A percentile compares a stretch with the other conserved stretches of the same genome.
Evolutionary conservation across 1,139 yeast species (phyloP).

Genomic region (Pichia norvegensis): DNA sequence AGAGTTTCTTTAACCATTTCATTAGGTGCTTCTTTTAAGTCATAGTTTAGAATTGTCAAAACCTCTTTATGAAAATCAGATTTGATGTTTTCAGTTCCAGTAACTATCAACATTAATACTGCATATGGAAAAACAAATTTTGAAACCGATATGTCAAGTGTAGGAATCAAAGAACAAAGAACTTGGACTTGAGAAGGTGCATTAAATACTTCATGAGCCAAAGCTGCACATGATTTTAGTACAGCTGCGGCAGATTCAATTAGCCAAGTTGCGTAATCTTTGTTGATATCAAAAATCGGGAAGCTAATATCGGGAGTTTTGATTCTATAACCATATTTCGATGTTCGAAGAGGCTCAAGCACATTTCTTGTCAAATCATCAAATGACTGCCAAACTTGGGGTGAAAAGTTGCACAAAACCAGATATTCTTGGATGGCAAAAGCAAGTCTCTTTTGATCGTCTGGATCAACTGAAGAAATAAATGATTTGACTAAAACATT

Average conservation of each 20-base stretch:
- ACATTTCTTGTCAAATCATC: slow-evolving; percentile 67
- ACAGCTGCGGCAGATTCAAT: slow-evolving; percentile 51
- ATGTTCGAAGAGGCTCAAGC: slow-evolving; percentile 63
- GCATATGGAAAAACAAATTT: slow-evolving; percentile 75
- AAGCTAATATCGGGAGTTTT: slow-evolving; percentile 22
- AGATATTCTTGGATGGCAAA: slow-evolving; percentile 84
- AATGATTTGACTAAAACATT: slow-evolving; percentile 68
- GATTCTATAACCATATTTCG: slow-evolving; percentile 51
- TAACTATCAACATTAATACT: slow-evolving; percentile 46
- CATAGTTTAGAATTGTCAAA: slow-evolving; percentile 44
- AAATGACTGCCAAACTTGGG: slow-evolving; percentile 52
- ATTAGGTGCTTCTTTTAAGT: slow-evolving; percentile 39
- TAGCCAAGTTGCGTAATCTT: slow-evolving; percentile 58
- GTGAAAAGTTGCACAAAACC: slow-evolving; percentile 48
- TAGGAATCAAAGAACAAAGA: slow-evolving; percentile 11
- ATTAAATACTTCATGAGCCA: slow-evolving; percentile 3
- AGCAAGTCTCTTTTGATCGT: slow-evolving; percentile 75
- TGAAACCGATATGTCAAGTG: slow-evolving; percentile 52
- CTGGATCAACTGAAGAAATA: slow-evolving; percentile 86
- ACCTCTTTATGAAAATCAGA: slow-evolving; percentile 52
- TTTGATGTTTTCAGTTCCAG: slow-evolving; percentile 40
- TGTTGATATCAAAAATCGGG: slow-evolving; percentile 43
- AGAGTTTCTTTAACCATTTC: slow-evolving; percentile 48
- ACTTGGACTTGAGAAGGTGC: slow-evolving; percentile 3
- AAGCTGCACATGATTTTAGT: slow-evolving; percentile 3